These are phyloP conservation scores for Penicillium sp. DNA, from an alignment of 2,329 filamentous ascomycete species.

Conservation along the genomic window DNA sequence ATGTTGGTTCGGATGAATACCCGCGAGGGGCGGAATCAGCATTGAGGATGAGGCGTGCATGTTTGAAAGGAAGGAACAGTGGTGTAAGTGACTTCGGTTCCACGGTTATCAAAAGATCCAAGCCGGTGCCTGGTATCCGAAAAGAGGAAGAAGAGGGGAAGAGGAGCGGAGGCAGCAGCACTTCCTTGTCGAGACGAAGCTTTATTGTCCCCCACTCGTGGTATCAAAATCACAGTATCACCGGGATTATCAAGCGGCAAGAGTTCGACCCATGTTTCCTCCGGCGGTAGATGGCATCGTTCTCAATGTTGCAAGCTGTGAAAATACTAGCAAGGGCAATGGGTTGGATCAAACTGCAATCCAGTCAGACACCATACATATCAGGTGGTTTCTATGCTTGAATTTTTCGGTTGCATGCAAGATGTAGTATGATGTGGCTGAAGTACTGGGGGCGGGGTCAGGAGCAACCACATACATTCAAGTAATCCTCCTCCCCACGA, in stretches of 20 bases:
- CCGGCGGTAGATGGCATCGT: not conserved
- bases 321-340: not conserved
- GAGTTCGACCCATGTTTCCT: not conserved
- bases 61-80: constrained; percentile 7
- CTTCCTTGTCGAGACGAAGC: not conserved
- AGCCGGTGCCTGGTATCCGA: not conserved
- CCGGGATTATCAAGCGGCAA: not conserved
- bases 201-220: not conserved
- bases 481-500: constrained; percentile 12
- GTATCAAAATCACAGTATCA: constrained; percentile 1
- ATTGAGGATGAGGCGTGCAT: constrained; percentile 30
- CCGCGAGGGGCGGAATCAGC: constrained; percentile 17
- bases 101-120: not conserved
- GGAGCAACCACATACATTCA: constrained; percentile 12
- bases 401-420: constrained; percentile 1
- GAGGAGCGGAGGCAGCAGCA: not conserved
- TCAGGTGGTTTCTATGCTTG: not conserved
- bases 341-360: not conserved
- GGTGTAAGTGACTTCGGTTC: not conserved
- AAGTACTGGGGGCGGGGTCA: not conserved
- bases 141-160: not conserved
- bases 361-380: not conserved
- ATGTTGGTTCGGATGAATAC: constrained; percentile 8
- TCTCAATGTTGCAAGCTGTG: not conserved
- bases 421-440: constrained; percentile 13